Evolutionary conservation across 441 rosid genomes (phyloP).

Genomic region (Biscutella auriculata): DNA sequence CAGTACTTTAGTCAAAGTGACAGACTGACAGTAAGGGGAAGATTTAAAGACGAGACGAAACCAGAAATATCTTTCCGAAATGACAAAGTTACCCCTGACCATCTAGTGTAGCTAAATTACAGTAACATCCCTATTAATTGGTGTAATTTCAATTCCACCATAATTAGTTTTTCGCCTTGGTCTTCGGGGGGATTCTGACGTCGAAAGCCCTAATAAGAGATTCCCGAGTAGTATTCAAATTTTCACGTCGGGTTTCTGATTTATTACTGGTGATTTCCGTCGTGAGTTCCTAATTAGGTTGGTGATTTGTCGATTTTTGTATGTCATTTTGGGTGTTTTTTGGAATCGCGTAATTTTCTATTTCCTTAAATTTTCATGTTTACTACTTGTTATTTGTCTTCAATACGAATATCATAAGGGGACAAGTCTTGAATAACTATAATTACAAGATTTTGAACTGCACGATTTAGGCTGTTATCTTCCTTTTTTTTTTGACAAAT

Average conservation of each 20-base stretch:
- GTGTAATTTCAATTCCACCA: neutral
- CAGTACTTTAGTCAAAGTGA: neutral
- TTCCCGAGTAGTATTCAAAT: neutral
- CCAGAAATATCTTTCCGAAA: neutral
- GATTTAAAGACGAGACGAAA: slow-evolving; percentile 11
- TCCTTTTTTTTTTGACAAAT: neutral
- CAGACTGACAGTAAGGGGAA: neutral
- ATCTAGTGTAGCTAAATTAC: no score
- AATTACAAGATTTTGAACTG: neutral
- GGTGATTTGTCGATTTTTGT: neutral
- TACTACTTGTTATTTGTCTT: neutral
- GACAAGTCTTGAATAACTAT: neutral
- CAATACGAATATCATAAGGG: neutral
- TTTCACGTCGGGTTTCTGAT: neutral
- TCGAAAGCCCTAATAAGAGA: slow-evolving; percentile 1
- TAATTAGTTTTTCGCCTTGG: neutral
- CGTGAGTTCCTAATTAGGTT: neutral
- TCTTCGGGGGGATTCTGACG: neutral
- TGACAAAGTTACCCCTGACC: neutral
- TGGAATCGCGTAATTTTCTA: neutral
- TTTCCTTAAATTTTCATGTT: neutral
- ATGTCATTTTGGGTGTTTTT: neutral
- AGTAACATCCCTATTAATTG: neutral
- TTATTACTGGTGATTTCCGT: neutral
- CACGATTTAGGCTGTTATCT: neutral